Conservation (phyloP, 768 basidiomycete species). For the Boletales sp. region DNA sequence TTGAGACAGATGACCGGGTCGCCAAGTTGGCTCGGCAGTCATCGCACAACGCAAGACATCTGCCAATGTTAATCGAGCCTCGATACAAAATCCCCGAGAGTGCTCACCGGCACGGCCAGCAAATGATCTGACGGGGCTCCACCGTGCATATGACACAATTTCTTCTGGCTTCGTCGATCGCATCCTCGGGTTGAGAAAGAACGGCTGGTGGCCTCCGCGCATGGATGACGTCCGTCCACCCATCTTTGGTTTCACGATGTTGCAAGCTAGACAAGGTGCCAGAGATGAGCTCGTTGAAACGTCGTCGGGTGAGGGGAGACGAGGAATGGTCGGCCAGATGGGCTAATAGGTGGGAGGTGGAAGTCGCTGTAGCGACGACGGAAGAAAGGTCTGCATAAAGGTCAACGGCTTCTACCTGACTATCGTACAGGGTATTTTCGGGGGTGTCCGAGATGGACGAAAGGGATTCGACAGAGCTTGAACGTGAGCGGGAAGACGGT, state of each 20-base stretch:
- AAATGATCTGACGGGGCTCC: constrained; percentile 69
- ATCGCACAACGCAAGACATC: constrained; percentile 51
- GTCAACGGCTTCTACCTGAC: constrained; percentile 39
- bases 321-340: constrained; percentile 45
- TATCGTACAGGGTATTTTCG: constrained; percentile 28
- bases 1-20: constrained; percentile 44
- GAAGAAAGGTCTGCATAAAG: constrained; percentile 56
- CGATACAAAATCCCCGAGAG: background rate
- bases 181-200: constrained; percentile 24
- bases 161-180: constrained; percentile 25
- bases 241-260: constrained; percentile 16
- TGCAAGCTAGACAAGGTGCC: constrained; percentile 9
- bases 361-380: constrained; percentile 27
- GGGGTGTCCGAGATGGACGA: constrained; percentile 27
- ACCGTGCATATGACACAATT: constrained; percentile 70
- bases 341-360: constrained; percentile 49
- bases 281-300: constrained; percentile 38
- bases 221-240: constrained; percentile 29
- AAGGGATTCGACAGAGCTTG: constrained; percentile 15
- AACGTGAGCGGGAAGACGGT: constrained; percentile 20
- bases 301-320: constrained; percentile 48
- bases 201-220: constrained; percentile 20
- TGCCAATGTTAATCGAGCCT: constrained; percentile 14
- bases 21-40: constrained; percentile 54
- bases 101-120: constrained; percentile 79